These are phyloP conservation scores for Boletus reticuloceps DNA, from an alignment of 768 basidiomycete genomes.

Conservation along the genomic window DNA sequence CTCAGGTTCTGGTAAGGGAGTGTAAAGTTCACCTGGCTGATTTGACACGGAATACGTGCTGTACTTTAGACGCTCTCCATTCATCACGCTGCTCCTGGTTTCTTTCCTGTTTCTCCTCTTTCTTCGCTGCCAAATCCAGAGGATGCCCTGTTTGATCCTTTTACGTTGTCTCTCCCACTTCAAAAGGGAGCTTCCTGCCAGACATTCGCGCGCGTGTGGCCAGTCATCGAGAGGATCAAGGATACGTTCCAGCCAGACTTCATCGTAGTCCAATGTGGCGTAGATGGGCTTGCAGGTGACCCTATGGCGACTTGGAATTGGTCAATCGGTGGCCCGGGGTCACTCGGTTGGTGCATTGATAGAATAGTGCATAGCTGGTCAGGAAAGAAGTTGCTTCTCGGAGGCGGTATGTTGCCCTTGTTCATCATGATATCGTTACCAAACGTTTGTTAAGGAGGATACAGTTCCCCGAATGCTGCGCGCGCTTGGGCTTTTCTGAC, in stretches of 20 bases:
- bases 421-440: not conserved
- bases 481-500: constrained; percentile 86
- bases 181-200: constrained; percentile 60
- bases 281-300: constrained; percentile 85
- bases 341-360: constrained; percentile 66
- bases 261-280: constrained; percentile 82
- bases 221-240: constrained; percentile 56
- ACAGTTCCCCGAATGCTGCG: constrained; percentile 79
- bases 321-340: constrained; percentile 57
- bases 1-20: constrained; percentile 48
- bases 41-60: not conserved
- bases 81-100: constrained; percentile 79
- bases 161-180: constrained; percentile 81
- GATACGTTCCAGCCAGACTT: constrained; percentile 71
- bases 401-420: constrained; percentile 53
- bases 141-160: constrained; percentile 45
- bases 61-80: constrained; percentile 67
- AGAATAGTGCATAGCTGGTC: constrained; percentile 52
- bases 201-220: constrained; percentile 67
- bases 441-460: constrained; percentile 59
- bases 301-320: constrained; percentile 74
- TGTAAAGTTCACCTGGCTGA: not conserved
- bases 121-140: constrained; percentile 43
- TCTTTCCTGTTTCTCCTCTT: constrained; percentile 69
- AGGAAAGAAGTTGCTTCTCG: constrained; percentile 66